phyloP scores from a whole-genome alignment of 163 green algal genomes.

The Scenedesmus sp. region DNA sequence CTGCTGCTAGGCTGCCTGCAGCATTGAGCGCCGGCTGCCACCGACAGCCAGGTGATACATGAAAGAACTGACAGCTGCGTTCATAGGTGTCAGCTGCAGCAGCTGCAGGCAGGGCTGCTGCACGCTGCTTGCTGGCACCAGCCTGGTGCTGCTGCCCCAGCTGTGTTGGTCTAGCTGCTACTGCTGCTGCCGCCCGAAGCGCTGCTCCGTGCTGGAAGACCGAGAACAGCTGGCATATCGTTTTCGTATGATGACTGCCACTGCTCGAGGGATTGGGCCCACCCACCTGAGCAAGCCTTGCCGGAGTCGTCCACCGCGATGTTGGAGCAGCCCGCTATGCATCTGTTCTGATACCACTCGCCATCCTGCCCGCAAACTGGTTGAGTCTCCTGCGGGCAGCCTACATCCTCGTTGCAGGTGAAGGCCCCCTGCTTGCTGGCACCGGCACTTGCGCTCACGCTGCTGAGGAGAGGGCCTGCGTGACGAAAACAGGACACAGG shows the following conservation, averaged over 20 bases:
- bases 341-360: conserved; percentile 54
- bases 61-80: background rate
- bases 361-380: conserved; percentile 45
- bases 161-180: background rate
- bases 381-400: conserved; percentile 18
- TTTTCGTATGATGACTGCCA: background rate
- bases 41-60: background rate
- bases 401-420: conserved; percentile 26
- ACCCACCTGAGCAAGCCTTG: conserved; percentile 21
- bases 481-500: background rate
- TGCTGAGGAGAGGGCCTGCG: conserved; percentile 9
- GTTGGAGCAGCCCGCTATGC: conserved; percentile 40
- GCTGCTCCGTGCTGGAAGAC: background rate
- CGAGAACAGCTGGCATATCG: background rate
- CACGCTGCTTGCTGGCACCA: background rate
- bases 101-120: background rate
- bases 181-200: background rate
- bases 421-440: background rate
- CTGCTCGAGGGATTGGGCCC: background rate
- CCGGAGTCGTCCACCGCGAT: background rate
- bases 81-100: background rate
- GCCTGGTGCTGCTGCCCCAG: background rate
- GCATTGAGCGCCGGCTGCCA: background rate
- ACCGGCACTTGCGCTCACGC: conserved; percentile 9
- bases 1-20: background rate